These are phyloP conservation scores for Eutypa lata DNA, from an alignment of 2,329 filamentous ascomycete genomes.

Conservation along the genomic window DNA sequence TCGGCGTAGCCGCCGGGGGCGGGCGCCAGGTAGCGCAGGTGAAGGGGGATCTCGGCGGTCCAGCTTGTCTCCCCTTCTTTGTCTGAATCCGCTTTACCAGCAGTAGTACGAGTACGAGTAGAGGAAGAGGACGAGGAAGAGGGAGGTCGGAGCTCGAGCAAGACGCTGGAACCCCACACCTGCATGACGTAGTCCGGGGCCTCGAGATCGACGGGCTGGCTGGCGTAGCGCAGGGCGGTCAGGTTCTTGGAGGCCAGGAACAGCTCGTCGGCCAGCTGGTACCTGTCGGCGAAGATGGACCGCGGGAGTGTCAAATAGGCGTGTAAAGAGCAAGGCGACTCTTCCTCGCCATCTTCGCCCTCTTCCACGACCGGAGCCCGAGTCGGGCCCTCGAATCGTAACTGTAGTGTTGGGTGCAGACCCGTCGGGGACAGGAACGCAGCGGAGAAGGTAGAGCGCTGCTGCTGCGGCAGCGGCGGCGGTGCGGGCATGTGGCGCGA, in stretches of 20 bases:
- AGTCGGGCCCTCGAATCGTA: constrained; percentile 54
- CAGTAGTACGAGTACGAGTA: too few relatives aligned
- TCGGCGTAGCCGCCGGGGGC: constrained; percentile 50
- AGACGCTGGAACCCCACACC: constrained; percentile 74
- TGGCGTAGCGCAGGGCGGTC: constrained; percentile 62
- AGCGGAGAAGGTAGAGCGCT: constrained; percentile 54
- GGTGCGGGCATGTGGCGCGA: constrained; percentile 66
- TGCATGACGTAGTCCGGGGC: constrained; percentile 77
- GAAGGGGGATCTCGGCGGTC: constrained; percentile 73
- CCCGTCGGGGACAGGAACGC: constrained; percentile 70
- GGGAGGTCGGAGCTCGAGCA: constrained; percentile 69
- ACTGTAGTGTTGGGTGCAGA: constrained; percentile 76
- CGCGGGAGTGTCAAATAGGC: constrained; percentile 81
- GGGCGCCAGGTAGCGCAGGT: constrained; percentile 77
- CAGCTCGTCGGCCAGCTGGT: constrained; percentile 73
- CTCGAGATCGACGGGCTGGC: constrained; percentile 82
- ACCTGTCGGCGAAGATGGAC: constrained; percentile 79
- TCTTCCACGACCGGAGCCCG: constrained; percentile 39
- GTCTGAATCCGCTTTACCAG: constrained; percentile 11
- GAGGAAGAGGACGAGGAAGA: too few relatives aligned
- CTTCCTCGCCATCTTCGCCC: constrained; percentile 25
- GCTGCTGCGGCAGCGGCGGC: too few relatives aligned
- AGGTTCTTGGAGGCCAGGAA: constrained; percentile 82
- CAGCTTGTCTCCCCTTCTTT: constrained; percentile 44
- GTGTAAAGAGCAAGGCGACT: constrained; percentile 67